Base-by-base conservation (phyloP, 2,329 filamentous ascomycete genomes). In the Dichotomopilus funicola region DNA sequence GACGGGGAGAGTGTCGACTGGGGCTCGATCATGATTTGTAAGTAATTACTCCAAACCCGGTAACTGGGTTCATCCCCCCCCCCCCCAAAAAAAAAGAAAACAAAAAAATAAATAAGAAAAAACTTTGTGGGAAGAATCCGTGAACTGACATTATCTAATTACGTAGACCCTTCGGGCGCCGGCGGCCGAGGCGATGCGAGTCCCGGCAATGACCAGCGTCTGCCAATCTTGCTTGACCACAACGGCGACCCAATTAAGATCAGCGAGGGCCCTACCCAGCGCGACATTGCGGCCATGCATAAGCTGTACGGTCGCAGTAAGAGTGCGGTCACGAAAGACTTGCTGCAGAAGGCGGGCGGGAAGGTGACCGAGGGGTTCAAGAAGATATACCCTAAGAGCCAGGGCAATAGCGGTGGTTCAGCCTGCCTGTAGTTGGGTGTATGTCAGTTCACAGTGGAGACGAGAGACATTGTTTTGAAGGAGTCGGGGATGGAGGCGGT, bases 11-110 rank as follows among this genome's bases (percentile, higher is more conserved):
- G 44, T 13, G 49, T 51, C 8, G 49, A 51, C 13, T 51, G 49
- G 49, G 38, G 35, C n/a, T 51, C 49, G n/a, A 51, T 51, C 41
- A 51, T 51, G 49, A 51, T 51, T 9, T 51, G 49, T 51, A 37
- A 10, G 48, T 41, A 4, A 10, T 9, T 31, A 6, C 5, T 4
- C 13, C 6, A 2, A 27, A 27, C 19, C 19, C 19, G 19, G 19
- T 27, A 27, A 27, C 19, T 2, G 19, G 19, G 19, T 27, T 27
- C 19, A 27, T 27, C 19, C 19, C 19, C 19, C 19, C 19, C 19
- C 19, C 19, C 19, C 19, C 19, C 19, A 27, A 27, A 27, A 27
- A 27, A 27, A 27, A 27, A 27, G 2, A 27, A 27, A 27, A 27
- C 2, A 27, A 27, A 27, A 27, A 27, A 27, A 27, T 27, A 3